phyloP scores from a whole-genome alignment of 2,329 filamentous ascomycete species.

The Scortechinia acanthostroma region DNA sequence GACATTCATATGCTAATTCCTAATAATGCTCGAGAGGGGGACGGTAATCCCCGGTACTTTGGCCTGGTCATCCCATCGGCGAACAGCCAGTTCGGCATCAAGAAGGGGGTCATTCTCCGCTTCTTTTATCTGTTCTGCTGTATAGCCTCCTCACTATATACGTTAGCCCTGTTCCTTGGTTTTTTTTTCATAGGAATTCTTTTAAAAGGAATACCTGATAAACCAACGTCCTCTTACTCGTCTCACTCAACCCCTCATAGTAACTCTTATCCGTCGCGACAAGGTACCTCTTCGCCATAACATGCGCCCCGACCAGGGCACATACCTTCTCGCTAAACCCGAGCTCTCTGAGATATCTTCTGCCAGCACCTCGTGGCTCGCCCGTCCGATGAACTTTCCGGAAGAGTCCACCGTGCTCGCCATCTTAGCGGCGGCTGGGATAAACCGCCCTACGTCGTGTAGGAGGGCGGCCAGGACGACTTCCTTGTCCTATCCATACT shows the following conservation, averaged over 20 bases:
- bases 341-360: conserved; percentile 15
- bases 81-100: conserved; percentile 13
- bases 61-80: conserved; percentile 15
- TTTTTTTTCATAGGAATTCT: neutral
- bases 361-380: conserved; percentile 8
- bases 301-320: conserved; percentile 16
- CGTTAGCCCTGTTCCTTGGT: neutral
- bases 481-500: conserved; percentile 13
- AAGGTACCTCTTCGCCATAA: conserved; percentile 18
- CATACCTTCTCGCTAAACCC: conserved; percentile 18
- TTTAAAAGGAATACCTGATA: conserved; percentile 14
- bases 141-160: conserved; percentile 13
- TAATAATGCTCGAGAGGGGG: conserved; percentile 13
- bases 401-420: conserved; percentile 12
- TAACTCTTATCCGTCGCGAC: conserved; percentile 14
- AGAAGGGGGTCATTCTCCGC: conserved; percentile 16
- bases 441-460: conserved; percentile 19
- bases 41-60: conserved; percentile 11
- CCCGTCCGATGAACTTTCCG: conserved; percentile 4
- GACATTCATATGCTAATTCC: conserved; percentile 10
- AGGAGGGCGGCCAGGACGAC: conserved; percentile 16
- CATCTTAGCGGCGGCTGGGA: conserved; percentile 15
- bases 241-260: conserved; percentile 15
- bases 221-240: conserved; percentile 15
- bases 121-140: conserved; percentile 9